These are phyloP conservation scores for Psilocybe cubensis DNA, from an alignment of 768 basidiomycete species.

Conservation along the genomic window DNA sequence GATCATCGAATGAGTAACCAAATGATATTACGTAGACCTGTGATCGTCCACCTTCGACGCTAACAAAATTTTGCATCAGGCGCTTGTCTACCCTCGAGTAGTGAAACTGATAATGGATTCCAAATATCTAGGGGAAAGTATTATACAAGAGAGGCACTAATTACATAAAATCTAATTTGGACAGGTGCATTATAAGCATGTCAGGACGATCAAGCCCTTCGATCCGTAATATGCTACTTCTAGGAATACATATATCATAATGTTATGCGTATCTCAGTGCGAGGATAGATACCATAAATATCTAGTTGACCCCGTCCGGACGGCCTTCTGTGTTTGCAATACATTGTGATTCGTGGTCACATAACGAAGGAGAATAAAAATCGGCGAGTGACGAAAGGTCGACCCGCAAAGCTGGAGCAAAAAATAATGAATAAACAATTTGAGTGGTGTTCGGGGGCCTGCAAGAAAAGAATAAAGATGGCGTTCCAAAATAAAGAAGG, in stretches of 20 bases:
- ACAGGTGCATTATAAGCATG: slow-evolving; percentile 5
- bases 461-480: slow-evolving; percentile 1
- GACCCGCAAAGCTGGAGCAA: slow-evolving; percentile 6
- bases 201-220: slow-evolving; percentile 1
- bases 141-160: neutral
- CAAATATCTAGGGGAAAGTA: neutral
- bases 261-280: slow-evolving; percentile 9
- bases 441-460: slow-evolving; percentile 1
- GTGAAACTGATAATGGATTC: neutral
- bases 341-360: slow-evolving; percentile 12
- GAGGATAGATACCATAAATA: slow-evolving; percentile 16
- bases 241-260: slow-evolving; percentile 17
- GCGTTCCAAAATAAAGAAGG: neutral
- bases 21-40: slow-evolving; percentile 21
- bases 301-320: slow-evolving; percentile 8
- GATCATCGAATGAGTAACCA: slow-evolving; percentile 8
- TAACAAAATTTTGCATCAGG: neutral
- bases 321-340: slow-evolving; percentile 8
- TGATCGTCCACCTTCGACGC: slow-evolving; percentile 12
- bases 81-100: neutral
- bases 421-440: slow-evolving; percentile 4
- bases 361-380: slow-evolving; percentile 14
- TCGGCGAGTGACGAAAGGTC: slow-evolving; percentile 13
- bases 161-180: neutral
- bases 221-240: neutral